Evolutionary conservation across 208 protist genomes (phyloP).

Genomic region (Crithidia brevicula): DNA sequence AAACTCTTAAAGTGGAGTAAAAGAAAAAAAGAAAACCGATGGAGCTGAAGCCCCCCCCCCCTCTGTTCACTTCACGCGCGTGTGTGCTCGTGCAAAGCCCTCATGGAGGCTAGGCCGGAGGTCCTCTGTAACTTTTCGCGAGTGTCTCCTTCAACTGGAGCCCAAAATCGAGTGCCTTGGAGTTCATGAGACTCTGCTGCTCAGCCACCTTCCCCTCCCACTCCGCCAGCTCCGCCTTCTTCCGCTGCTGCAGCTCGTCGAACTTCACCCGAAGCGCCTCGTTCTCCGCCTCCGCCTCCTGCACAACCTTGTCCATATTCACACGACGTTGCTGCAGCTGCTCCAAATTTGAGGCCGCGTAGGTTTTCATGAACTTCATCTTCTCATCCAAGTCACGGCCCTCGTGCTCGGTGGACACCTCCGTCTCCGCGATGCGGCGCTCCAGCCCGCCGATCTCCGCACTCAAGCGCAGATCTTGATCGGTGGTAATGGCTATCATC

Average conservation of each 20-base stretch:
- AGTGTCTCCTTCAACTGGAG: conserved; percentile 85
- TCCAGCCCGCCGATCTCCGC: conserved; percentile 60
- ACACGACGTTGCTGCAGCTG: conserved; percentile 82
- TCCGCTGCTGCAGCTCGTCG: conserved; percentile 50
- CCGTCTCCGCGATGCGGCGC: conserved; percentile 57
- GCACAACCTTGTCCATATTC: conserved; percentile 65
- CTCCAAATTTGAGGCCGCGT: conserved; percentile 76
- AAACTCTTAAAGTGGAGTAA: no score
- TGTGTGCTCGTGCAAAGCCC: no score
- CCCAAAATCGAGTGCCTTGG: conserved; percentile 90
- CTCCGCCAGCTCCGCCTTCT: conserved; percentile 69
- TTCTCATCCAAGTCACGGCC: conserved; percentile 61
- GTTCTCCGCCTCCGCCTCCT: conserved; percentile 73
- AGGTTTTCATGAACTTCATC: conserved; percentile 59
- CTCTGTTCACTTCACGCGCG: no score
- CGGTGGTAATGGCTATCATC: conserved; percentile 80
- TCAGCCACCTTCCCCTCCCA: conserved; percentile 87
- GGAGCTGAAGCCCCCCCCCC: no score
- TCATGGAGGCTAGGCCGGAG: conserved; percentile 6
- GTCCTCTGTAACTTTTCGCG: conserved; percentile 5
- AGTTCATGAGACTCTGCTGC: conserved; percentile 81
- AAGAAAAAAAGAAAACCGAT: no score
- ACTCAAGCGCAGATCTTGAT: conserved; percentile 61
- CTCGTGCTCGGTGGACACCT: conserved; percentile 62
- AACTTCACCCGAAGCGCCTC: conserved; percentile 60